Evolutionary conservation across 768 basidiomycete species (phyloP).

Genomic region (Leccinum truebloodii): DNA sequence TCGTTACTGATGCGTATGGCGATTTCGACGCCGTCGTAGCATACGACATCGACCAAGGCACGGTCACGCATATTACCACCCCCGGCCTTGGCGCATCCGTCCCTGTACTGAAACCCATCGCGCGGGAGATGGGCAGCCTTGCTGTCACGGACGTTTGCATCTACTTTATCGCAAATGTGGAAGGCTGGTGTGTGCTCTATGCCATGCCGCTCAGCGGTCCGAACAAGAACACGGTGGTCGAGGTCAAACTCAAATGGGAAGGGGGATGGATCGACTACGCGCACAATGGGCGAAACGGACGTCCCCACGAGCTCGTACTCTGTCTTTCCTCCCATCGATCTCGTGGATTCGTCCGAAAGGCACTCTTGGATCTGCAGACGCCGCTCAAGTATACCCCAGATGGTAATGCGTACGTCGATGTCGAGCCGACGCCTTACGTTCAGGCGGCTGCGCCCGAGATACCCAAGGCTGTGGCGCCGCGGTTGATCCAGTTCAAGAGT

Average conservation of each 20-base stretch:
- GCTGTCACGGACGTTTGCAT: conserved; percentile 29
- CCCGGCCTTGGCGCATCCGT: conserved; percentile 29
- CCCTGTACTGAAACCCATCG: conserved; percentile 36
- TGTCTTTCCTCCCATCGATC: conserved; percentile 35
- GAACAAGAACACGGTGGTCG: conserved; percentile 31
- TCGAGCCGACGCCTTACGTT: conserved; percentile 30
- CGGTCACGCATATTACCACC: conserved; percentile 40
- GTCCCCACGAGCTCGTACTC: conserved; percentile 35
- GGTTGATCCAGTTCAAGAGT: conserved; percentile 40
- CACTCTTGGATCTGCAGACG: conserved; percentile 32
- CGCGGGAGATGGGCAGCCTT: conserved; percentile 34
- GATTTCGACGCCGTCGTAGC: conserved; percentile 39
- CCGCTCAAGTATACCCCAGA: conserved; percentile 19
- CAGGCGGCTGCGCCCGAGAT: conserved; percentile 37
- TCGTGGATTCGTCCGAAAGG: conserved; percentile 27
- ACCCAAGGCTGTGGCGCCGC: conserved; percentile 30
- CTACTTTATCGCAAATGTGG: conserved; percentile 40
- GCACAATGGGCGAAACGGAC: conserved; percentile 35
- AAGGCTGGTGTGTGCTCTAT: conserved; percentile 37
- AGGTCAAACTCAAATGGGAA: conserved; percentile 34
- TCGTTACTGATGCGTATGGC: conserved; percentile 40
- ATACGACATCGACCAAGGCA: conserved; percentile 33
- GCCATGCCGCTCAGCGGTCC: conserved; percentile 33
- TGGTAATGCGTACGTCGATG: conserved; percentile 30
- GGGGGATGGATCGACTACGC: conserved; percentile 33